Base-by-base conservation (phyloP, 495 filamentous ascomycete species). In the Penicillium turbatum region DNA sequence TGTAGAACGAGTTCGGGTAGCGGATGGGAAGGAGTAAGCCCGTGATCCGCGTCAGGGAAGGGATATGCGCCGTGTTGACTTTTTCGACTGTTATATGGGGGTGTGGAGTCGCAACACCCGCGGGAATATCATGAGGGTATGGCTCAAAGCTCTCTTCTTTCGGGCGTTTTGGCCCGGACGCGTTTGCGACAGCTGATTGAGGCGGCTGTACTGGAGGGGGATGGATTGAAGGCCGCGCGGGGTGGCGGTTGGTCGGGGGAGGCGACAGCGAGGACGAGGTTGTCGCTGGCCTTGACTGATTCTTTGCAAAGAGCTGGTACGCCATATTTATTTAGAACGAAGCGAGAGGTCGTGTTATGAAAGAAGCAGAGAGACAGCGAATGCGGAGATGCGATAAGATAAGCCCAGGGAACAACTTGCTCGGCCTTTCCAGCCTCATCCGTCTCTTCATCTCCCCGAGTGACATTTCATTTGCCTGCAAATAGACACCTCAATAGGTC, bases 1-100 rank as follows among this genome's bases (percentile, higher is more conserved):
- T 76, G 77, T 95, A 98, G 81, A 97, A 97, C 31, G 78, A 81
- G 62, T 87, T 84, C 0, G 89, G 86, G 65, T 98, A 98, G 67
- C 82, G 80, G 59, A 97, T 87, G 17, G 92, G 92, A 5, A 98
- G 83, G 11, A 95, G 81, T 16, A 95, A 77, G 35, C 84, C 72
- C 60, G 91, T 96, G 54, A 97, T 89, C 36, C 88, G 84, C 21
- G 85, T 86, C 35, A 95, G 78, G 11, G 86, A 82, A 39, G 87
- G 78, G 52, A 96, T 75, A 68, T 91, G 83, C 26, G 74, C 72
- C 5, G 79, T 72, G 11, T 70, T 73, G 51, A 89, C 75, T 2
- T 78, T 72, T 10, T 82, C 77, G 55, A 91, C 81, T 17, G 77
- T 81, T 51, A 74, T 68, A 44, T 75, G 63, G 15, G 75, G 68